A percentile compares a stretch with the other conserved stretches of the same genome.
Conservation (phyloP, 2,329 filamentous ascomycete genomes). For the Aspergillus flavus region DNA sequence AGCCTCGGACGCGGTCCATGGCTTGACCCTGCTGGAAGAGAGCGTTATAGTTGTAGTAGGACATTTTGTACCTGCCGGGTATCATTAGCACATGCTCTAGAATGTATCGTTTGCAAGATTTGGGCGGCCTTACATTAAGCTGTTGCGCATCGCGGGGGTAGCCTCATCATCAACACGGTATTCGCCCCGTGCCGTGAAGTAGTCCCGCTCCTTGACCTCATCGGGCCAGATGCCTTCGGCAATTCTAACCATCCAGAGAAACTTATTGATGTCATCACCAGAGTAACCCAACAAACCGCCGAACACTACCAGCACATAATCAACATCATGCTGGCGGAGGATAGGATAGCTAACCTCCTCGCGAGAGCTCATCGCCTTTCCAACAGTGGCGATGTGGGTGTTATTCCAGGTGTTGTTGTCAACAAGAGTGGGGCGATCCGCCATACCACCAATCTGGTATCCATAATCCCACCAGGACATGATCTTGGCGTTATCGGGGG, state of each 20-base stretch:
- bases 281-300: constrained; percentile 95
- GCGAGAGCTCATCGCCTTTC: constrained; percentile 96
- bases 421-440: constrained; percentile 91
- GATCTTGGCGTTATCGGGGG: constrained; percentile 89
- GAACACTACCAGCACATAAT: constrained; percentile 98
- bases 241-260: constrained; percentile 99
- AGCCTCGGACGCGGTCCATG: constrained; percentile 82
- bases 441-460: constrained; percentile 99
- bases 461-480: constrained; percentile 99
- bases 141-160: constrained; percentile 97
- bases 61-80: constrained; percentile 93
- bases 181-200: constrained; percentile 91
- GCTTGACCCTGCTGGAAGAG: constrained; percentile 93
- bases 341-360: constrained; percentile 99
- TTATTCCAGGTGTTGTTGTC: constrained; percentile 99
- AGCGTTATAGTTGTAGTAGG: constrained; percentile 94
- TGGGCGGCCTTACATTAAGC: constrained; percentile 77
- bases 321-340: constrained; percentile 96
- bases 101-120: neutral
- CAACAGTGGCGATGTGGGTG: constrained; percentile 97
- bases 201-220: constrained; percentile 94
- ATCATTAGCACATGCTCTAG: constrained; percentile 23
- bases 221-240: constrained; percentile 99
- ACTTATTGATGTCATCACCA: constrained; percentile 99
- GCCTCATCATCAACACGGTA: constrained; percentile 93